phyloP scores from a whole-genome alignment of 108 stramenopile species.

The Cyclotella baltica region DNA sequence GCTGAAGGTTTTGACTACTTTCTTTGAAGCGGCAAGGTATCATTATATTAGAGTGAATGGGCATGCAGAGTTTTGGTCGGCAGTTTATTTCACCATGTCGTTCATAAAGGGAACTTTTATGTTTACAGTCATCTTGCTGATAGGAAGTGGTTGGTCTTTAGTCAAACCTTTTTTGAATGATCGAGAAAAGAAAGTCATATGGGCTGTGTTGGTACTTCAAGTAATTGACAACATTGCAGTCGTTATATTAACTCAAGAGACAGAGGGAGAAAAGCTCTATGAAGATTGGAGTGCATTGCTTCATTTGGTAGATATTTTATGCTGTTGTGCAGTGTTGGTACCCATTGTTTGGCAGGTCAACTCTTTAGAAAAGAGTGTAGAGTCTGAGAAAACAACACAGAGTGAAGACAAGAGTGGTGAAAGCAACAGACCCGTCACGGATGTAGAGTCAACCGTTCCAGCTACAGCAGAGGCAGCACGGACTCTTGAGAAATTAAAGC shows the following conservation, averaged over 20 bases:
- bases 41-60: slow-evolving; percentile 93
- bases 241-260: slow-evolving; percentile 88
- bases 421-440: slow-evolving; percentile 28
- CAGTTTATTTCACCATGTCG: slow-evolving; percentile 85
- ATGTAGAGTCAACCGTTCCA: slow-evolving; percentile 46
- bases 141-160: slow-evolving; percentile 97
- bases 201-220: slow-evolving; percentile 87
- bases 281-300: slow-evolving; percentile 91
- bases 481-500: slow-evolving; percentile 78
- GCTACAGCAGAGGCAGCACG: slow-evolving; percentile 47
- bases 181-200: slow-evolving; percentile 89
- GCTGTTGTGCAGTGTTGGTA: slow-evolving; percentile 95
- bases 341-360: slow-evolving; percentile 97
- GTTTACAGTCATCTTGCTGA: slow-evolving; percentile 94
- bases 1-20: slow-evolving; percentile 83
- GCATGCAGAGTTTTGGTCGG: slow-evolving; percentile 89
- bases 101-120: slow-evolving; percentile 86
- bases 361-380: slow-evolving; percentile 74
- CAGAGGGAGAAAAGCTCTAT: slow-evolving; percentile 83
- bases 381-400: slow-evolving; percentile 38
- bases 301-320: slow-evolving; percentile 96
- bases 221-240: slow-evolving; percentile 96
- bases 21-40: slow-evolving; percentile 91
- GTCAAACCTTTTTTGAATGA: slow-evolving; percentile 93
- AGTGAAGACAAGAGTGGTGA: slow-evolving; percentile 18